These are phyloP conservation scores for Esteya vermicola DNA, from an alignment of 2,329 filamentous ascomycete species.

Conservation along the genomic window DNA sequence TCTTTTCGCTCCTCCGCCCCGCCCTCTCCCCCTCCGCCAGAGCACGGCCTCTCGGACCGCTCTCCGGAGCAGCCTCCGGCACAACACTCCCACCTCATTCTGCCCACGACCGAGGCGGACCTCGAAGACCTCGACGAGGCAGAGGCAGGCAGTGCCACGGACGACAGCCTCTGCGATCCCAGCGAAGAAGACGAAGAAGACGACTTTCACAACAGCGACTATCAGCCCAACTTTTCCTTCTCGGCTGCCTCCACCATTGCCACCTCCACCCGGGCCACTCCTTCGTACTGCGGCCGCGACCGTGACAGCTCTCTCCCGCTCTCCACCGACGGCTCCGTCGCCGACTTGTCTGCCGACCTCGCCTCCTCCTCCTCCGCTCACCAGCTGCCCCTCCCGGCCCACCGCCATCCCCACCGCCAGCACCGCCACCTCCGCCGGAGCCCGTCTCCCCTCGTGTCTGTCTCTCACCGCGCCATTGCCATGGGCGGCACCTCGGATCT, in stretches of 20 bases:
- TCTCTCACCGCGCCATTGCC: conserved; percentile 39
- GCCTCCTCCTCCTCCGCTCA: not conserved
- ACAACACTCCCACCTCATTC: conserved; percentile 15
- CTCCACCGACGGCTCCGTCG: not conserved
- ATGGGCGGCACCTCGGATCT: conserved; percentile 45
- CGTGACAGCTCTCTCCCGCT: conserved; percentile 18
- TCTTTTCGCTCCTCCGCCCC: too few species aligned
- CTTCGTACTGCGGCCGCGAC: conserved; percentile 34
- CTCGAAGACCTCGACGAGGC: conserved; percentile 19
- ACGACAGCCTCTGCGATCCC: conserved; percentile 14
- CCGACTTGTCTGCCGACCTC: not conserved
- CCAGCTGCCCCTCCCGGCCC: conserved; percentile 11
- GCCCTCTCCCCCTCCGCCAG: conserved; percentile 16
- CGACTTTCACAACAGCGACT: conserved; percentile 5
- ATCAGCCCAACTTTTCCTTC: conserved; percentile 4
- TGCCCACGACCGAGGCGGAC: conserved; percentile 9
- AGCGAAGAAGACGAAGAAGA: conserved; percentile 3
- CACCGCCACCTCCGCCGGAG: conserved; percentile 22
- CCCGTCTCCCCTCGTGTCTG: conserved; percentile 36
- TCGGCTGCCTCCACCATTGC: conserved; percentile 9
- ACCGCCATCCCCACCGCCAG: conserved; percentile 9
- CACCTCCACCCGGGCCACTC: conserved; percentile 43
- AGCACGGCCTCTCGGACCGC: conserved; percentile 10
- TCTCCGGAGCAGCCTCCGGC: conserved; percentile 1
- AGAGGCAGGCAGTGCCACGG: conserved; percentile 18